Base-by-base conservation (phyloP, 2,329 filamentous ascomycete genomes). In the Harringtonia lauricola region DNA sequence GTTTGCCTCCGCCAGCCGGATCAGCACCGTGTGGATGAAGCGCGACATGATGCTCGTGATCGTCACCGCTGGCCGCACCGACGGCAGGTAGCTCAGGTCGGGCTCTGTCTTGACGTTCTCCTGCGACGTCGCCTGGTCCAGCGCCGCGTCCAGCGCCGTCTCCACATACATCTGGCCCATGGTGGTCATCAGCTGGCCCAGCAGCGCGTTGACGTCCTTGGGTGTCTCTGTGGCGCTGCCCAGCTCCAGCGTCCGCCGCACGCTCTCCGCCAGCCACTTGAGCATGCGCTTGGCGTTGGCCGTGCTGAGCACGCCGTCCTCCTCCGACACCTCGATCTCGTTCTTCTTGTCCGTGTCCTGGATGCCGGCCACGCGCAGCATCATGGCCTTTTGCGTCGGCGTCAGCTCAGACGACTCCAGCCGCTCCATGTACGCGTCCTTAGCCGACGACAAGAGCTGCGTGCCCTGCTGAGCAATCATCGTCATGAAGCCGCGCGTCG, bases 211-310 rank as follows among this genome's bases (percentile, higher is more conserved):
- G 44, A 96, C 86, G 60, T 98, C 92, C 61, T 94, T 96, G 15
- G 92, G 87, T 5, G 88, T 95, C 54, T 98, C 92, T 45, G 75
- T 83, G 41, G 81, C 81, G 21, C 86, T 83, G 21, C 86, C 88
- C n/a, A 98, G 71, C 61, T 98, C 92, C 10, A 98, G 71, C 0
- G 88, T 87, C 50, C 92, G 75, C 33, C 92, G 85, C 21, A 98
- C 90, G 49, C 86, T 88, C 67, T 98, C 92, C 3, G 92, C 92
- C 34, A 98, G 69, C 92, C 92, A 98, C 59, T 86, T 94, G 47
- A 98, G 74, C 89, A 98, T 98, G 45, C 92, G 78, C 65, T 96
- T 96, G n/a, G 89, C 86, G 59, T 85, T 88, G n/a, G 79, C 71
- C 5, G 94, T 70, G 52, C 81, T 90, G 22, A 96, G 68, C 45